Evolutionary conservation across 257 asterid species (phyloP).

Genomic region (Nicotiana otophora): DNA sequence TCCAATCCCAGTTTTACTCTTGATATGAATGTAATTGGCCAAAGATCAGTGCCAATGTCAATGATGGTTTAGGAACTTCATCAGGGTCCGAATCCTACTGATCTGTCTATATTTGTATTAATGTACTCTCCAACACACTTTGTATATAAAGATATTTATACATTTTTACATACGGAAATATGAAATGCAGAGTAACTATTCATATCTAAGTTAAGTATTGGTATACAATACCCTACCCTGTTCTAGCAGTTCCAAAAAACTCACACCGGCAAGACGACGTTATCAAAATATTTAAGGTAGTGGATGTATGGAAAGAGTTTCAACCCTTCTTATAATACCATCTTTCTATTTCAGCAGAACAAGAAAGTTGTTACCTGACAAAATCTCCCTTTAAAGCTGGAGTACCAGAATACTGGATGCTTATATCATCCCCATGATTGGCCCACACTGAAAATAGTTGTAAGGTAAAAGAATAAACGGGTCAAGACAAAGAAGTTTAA

Average conservation of each 20-base stretch:
- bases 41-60: neutral
- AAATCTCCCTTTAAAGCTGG: slow-evolving; percentile 96
- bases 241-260: neutral
- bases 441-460: slow-evolving; percentile 79
- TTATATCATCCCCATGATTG: slow-evolving; percentile 88
- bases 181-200: neutral
- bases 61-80: neutral
- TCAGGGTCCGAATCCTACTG: neutral
- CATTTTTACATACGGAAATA: neutral
- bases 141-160: neutral
- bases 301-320: neutral
- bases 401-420: slow-evolving; percentile 94
- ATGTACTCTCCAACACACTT: neutral
- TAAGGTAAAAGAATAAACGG: slow-evolving; percentile 13
- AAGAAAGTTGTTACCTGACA: slow-evolving; percentile 61
- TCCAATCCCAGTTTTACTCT: neutral
- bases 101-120: neutral
- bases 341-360: neutral
- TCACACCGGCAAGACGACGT: neutral
- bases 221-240: neutral
- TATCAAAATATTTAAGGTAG: neutral
- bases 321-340: neutral
- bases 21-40: neutral
- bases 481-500: neutral
- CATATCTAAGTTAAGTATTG: neutral